Conservation (phyloP, 202 grass and related monocot genomes). For the Setaria italica region DNA sequence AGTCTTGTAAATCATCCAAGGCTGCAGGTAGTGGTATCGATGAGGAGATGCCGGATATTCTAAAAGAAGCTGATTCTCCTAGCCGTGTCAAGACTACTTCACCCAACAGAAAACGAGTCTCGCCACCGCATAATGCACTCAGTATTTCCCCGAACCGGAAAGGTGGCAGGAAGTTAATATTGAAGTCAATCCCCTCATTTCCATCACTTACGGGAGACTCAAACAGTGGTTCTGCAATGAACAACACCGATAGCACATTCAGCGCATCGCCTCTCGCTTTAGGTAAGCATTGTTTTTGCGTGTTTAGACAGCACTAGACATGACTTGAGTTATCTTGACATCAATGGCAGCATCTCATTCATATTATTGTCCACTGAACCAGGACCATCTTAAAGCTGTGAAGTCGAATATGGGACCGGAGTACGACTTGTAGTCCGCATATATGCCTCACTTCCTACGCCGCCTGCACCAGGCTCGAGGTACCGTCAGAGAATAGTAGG, state of each 20-base stretch:
- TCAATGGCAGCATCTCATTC: conserved; percentile 43
- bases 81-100: conserved; percentile 71
- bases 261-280: conserved; percentile 44
- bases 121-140: conserved; percentile 66
- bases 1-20: conserved; percentile 48
- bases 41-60: conserved; percentile 62
- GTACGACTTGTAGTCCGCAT: conserved; percentile 53
- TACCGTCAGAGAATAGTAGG: conserved; percentile 28
- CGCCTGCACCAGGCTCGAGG: conserved; percentile 2
- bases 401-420: conserved; percentile 30
- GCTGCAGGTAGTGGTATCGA: conserved; percentile 32
- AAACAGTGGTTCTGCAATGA: conserved; percentile 45
- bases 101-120: conserved; percentile 92
- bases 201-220: conserved; percentile 72
- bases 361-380: conserved; percentile 20
- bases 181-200: conserved; percentile 96
- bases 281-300: conserved; percentile 52
- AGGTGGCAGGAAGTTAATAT: conserved; percentile 85
- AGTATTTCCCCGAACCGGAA: conserved; percentile 73
- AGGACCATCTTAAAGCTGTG: conserved; percentile 49
- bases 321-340: conserved; percentile 14
- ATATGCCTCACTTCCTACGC: conserved; percentile 23
- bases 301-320: background rate
- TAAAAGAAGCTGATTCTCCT: conserved; percentile 61
- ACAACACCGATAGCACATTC: conserved; percentile 53